phyloP scores from a whole-genome alignment of 331 rosid species.

The Ulmus americana region DNA sequence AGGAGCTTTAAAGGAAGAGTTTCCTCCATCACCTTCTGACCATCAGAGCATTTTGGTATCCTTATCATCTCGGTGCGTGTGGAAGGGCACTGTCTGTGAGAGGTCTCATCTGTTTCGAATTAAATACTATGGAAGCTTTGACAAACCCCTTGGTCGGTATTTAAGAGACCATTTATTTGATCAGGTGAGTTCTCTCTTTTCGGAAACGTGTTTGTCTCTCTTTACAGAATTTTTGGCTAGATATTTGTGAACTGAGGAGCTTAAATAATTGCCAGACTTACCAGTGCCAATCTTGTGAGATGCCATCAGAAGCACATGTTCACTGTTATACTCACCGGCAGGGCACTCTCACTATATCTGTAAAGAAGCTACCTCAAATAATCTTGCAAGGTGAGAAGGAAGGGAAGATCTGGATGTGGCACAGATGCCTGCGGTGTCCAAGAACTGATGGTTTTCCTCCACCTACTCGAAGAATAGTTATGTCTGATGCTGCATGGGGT shows the following conservation, averaged over 20 bases:
- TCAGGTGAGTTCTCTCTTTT: constrained; percentile 48
- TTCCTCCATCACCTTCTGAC: constrained; percentile 76
- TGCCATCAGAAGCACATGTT: constrained; percentile 96
- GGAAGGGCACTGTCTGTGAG: constrained; percentile 94
- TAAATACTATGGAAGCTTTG: constrained; percentile 88
- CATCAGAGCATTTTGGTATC: constrained; percentile 97
- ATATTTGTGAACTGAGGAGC: constrained; percentile 23
- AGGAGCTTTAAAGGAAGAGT: constrained; percentile 50
- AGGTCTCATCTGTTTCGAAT: constrained; percentile 92
- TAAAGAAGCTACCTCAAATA: constrained; percentile 62
- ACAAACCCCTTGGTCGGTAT: constrained; percentile 89
- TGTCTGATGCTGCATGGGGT: constrained; percentile 99
- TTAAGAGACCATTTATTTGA: constrained; percentile 82
- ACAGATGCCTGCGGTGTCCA: constrained; percentile 91
- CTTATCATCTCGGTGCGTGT: constrained; percentile 81
- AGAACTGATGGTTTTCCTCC: constrained; percentile 82
- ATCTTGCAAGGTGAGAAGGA: constrained; percentile 85
- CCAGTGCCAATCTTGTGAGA: constrained; percentile 69
- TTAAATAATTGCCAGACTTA: constrained; percentile 50
- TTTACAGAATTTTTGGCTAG: constrained; percentile 8
- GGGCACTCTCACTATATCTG: constrained; percentile 95
- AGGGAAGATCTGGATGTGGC: constrained; percentile 99
- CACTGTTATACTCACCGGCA: constrained; percentile 93
- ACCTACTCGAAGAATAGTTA: constrained; percentile 82
- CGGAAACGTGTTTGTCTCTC: constrained; percentile 7